These are phyloP conservation scores for Diaporthe vexans DNA, from an alignment of 2,329 filamentous ascomycete species.

Conservation along the genomic window DNA sequence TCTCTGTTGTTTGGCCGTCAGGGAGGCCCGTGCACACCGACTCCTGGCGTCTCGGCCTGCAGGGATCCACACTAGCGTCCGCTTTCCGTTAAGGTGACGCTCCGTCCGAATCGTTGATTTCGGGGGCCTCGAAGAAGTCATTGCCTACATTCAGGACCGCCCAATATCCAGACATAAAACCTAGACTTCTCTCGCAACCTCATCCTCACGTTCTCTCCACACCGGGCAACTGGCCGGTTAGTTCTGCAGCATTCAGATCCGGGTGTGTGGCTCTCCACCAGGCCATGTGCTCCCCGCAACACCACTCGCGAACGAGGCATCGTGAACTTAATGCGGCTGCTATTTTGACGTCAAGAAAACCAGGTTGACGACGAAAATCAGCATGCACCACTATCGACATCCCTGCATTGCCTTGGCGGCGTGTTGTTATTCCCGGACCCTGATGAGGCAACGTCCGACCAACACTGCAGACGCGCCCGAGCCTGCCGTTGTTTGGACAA, in stretches of 20 bases:
- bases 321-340: not conserved
- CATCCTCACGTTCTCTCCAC: not conserved
- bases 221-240: no score
- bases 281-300: not conserved
- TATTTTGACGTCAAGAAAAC: not conserved
- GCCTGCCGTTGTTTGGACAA: not conserved
- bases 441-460: not conserved
- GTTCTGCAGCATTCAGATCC: not conserved
- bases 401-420: slow-evolving; percentile 1
- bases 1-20: slow-evolving; percentile 26
- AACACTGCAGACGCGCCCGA: not conserved
- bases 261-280: not conserved
- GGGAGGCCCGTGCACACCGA: slow-evolving; percentile 22
- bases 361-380: not conserved
- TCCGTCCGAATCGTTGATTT: slow-evolving; percentile 4
- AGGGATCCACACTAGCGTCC: slow-evolving; percentile 25
- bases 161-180: not conserved
- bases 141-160: not conserved
- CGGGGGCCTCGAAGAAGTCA: not conserved
- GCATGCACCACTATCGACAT: slow-evolving; percentile 3
- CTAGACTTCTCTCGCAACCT: not conserved
- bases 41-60: slow-evolving; percentile 25
- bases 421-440: slow-evolving; percentile 3
- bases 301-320: not conserved
- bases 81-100: slow-evolving; percentile 23